Evolutionary conservation across 1,284 basidiomycete genomes (phyloP), one percentile per base, ranked within the genome.

Genomic region (Rugiboletus extremiorientalis): DNA sequence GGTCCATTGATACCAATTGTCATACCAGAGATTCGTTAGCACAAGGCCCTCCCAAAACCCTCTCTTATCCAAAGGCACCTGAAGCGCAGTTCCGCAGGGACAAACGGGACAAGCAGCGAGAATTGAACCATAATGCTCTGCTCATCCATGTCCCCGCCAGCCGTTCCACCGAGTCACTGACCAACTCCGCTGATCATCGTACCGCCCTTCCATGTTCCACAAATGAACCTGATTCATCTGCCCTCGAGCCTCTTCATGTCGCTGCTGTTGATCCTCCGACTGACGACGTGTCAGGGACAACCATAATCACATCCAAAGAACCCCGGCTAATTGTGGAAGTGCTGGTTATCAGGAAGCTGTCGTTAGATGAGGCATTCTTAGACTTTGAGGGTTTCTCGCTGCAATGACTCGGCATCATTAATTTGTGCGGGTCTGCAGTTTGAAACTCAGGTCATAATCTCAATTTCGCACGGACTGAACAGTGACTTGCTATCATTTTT

Each of bases 241-340:
- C 63, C 1, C 65, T 77, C 48, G 71, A 74, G 40, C 68, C 62
- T 10, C 63, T 76, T 5, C 74, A 74, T 43, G 72, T 74, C 31
- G 61, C 66, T 8, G 56, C 73, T 6, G 28, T 53, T 6, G 48
- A 58, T 22, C 15, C 41, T 28, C 38, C 37, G 65, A 71, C 38
- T 57, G 56, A 15, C 33, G 54, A 58, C 9, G 0, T 3, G 15
- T 40, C 47, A 25, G 48, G n/a, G 15, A 41, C 46, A 22, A 46
- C 36, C 16, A 25, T n/a, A 10, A n/a, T 20, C 25, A 1, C 37
- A 23, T 38, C 47, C 23, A 50, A 67, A 14, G 76, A 78, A 51
- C 76, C 80, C 16, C 76, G 86, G 12, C 73, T 88, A 11, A 91
- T 92, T 47, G 88, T 91, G n/a, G 89, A 92, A 68, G 89, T 82